A percentile compares a stretch with the other conserved stretches of the same genome.
Evolutionary conservation across 2,329 filamentous ascomycete species (phyloP).

Genomic region (Colletotrichum echinochloae): DNA sequence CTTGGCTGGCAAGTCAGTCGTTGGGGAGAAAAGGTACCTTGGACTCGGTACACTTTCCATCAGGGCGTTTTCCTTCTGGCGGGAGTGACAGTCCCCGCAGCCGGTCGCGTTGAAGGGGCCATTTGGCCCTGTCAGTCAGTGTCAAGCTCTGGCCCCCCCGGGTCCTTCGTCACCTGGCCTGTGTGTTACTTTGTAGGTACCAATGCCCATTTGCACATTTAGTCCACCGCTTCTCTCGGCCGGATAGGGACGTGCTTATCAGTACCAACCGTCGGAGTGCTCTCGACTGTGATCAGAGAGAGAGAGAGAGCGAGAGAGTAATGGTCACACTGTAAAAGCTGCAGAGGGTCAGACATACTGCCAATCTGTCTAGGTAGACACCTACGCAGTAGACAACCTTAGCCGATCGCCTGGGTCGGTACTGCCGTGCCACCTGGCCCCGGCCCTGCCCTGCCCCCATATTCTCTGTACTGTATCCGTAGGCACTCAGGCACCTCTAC

Average conservation of each 20-base stretch:
- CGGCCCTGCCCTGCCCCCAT: background rate
- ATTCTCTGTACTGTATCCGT: background rate
- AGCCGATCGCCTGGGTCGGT: background rate
- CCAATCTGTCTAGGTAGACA: background rate
- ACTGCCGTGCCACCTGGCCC: slow-evolving; percentile 8
- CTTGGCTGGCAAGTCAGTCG: background rate
- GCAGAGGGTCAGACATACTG: background rate
- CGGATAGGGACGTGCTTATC: background rate
- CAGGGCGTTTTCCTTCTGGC: background rate
- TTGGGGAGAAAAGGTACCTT: background rate
- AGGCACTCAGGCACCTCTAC: background rate
- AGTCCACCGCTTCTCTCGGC: background rate
- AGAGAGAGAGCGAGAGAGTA: background rate
- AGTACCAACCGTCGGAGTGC: background rate
- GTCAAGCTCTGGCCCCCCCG: slow-evolving; percentile 6
- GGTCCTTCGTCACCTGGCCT: background rate
- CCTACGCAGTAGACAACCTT: background rate
- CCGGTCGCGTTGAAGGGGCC: slow-evolving; percentile 2
- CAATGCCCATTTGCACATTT: background rate
- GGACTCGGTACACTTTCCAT: background rate
- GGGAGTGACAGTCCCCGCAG: slow-evolving; percentile 9
- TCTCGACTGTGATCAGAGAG: background rate
- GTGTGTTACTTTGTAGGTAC: background rate
- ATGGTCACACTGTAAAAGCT: background rate
- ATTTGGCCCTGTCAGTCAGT: slow-evolving; percentile 24